Conservation (phyloP, 805 yeast species). For the Ogataea henricii region DNA sequence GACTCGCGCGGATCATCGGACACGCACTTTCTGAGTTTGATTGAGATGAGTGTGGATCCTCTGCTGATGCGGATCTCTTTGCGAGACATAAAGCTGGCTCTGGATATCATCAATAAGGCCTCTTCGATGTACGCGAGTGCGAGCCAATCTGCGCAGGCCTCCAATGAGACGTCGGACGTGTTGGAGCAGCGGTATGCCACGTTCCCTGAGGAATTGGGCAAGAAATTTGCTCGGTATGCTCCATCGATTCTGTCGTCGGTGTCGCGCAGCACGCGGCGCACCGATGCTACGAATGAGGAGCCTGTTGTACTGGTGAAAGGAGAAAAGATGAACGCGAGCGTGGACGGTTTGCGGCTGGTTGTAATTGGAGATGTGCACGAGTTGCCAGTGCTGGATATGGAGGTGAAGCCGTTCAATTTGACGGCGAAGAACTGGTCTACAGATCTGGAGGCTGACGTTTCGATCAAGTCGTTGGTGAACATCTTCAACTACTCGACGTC, state of each 20-base stretch:
- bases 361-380: conserved; percentile 90
- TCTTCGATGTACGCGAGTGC: conserved; percentile 46
- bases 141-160: conserved; percentile 17
- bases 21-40: conserved; percentile 57
- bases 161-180: conserved; percentile 6
- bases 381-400: conserved; percentile 80
- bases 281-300: conserved; percentile 16
- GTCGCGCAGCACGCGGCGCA: conserved; percentile 37
- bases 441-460: conserved; percentile 68
- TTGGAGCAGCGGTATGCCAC: conserved; percentile 32
- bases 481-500: conserved; percentile 87
- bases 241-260: conserved; percentile 61
- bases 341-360: conserved; percentile 79
- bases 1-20: conserved; percentile 70
- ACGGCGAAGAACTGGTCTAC: conserved; percentile 84
- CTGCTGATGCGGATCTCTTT: conserved; percentile 78
- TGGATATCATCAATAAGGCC: conserved; percentile 72
- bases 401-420: conserved; percentile 66
- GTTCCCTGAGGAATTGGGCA: conserved; percentile 65
- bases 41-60: conserved; percentile 77
- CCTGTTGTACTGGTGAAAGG: conserved; percentile 55
- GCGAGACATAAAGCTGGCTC: conserved; percentile 81
- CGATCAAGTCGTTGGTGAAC: conserved; percentile 66
- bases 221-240: conserved; percentile 62
- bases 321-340: conserved; percentile 63